Evolutionary conservation across 1,139 yeast species (phyloP).

Genomic region (Zygosaccharomyces pseudobailii): DNA sequence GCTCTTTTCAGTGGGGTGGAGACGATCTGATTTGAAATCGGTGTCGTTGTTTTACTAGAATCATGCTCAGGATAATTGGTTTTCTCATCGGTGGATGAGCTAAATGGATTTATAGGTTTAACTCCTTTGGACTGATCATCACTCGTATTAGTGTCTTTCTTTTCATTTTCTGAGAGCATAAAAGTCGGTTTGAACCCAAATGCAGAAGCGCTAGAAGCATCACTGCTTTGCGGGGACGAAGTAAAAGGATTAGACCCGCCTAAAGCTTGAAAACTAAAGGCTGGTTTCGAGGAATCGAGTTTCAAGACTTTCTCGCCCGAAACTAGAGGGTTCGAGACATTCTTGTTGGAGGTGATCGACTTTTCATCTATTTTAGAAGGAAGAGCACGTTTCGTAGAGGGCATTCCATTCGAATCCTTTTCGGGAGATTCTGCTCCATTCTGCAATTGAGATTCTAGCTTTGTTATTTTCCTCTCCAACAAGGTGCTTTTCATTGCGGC

Average conservation of each 20-base stretch:
- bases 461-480: constrained; percentile 28
- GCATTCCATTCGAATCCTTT: constrained; percentile 1
- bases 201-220: constrained; percentile 1
- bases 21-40: constrained; percentile 2
- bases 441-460: constrained; percentile 22
- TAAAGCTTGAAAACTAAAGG: constrained; percentile 5
- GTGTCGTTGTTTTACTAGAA: neutral
- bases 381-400: neutral
- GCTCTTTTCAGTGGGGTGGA: constrained; percentile 11
- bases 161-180: constrained; percentile 2
- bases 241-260: constrained; percentile 12
- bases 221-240: constrained; percentile 6
- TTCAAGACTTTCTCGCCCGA: constrained; percentile 13
- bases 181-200: constrained; percentile 13
- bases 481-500: constrained; percentile 34
- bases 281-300: constrained; percentile 7
- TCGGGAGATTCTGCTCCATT: constrained; percentile 1
- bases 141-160: neutral
- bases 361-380: constrained; percentile 13
- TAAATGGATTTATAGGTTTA: constrained; percentile 8
- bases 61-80: constrained; percentile 2
- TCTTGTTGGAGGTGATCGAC: neutral
- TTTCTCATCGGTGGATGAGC: constrained; percentile 4
- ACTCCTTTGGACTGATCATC: neutral
- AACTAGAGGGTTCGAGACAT: constrained; percentile 1